Percentiles rank a stretch among this genome's conserved stretches.
Evolutionary conservation across 176 grass and related monocot species (phyloP).

Genomic region (Thalia dealbata): DNA sequence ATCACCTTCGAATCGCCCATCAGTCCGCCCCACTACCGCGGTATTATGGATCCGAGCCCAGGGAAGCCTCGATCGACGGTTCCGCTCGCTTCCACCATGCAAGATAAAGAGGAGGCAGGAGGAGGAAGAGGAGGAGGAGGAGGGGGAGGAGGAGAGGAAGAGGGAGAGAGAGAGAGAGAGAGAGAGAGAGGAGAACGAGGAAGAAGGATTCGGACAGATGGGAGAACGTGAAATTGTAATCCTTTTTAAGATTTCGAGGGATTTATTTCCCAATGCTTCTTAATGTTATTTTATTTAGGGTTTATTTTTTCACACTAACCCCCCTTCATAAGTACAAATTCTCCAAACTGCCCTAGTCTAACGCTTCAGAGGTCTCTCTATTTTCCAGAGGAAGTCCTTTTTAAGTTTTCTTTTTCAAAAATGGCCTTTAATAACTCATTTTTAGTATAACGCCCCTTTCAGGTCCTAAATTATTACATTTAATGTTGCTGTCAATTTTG

Average conservation of each 20-base stretch:
- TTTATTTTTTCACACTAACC: neutral
- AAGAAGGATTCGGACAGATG: neutral
- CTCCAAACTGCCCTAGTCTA: too few relatives aligned
- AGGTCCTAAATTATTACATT: too few relatives aligned
- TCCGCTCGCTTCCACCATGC: neutral
- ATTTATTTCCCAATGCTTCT: neutral
- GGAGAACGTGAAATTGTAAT: neutral
- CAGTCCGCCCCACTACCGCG: neutral
- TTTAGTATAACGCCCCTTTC: too few relatives aligned
- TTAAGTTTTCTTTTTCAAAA: too few relatives aligned
- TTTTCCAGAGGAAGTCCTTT: too few relatives aligned
- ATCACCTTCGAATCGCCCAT: slow-evolving; percentile 21
- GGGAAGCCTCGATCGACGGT: neutral
- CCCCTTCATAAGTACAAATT: too few relatives aligned
- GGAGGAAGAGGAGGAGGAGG: neutral
- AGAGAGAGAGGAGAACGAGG: neutral
- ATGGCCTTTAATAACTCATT: too few relatives aligned
- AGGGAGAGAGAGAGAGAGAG: neutral
- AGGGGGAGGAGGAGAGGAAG: neutral
- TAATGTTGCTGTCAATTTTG: too few relatives aligned
- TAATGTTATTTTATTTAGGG: neutral
- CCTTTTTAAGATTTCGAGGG: neutral
- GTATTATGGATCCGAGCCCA: neutral
- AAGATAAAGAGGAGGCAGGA: neutral
- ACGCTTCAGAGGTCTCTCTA: too few relatives aligned